Percentiles rank a stretch among this genome's conserved stretches.
phyloP scores from a whole-genome alignment of 73 alveolate genomes.

The Paramecium caudatum region DNA sequence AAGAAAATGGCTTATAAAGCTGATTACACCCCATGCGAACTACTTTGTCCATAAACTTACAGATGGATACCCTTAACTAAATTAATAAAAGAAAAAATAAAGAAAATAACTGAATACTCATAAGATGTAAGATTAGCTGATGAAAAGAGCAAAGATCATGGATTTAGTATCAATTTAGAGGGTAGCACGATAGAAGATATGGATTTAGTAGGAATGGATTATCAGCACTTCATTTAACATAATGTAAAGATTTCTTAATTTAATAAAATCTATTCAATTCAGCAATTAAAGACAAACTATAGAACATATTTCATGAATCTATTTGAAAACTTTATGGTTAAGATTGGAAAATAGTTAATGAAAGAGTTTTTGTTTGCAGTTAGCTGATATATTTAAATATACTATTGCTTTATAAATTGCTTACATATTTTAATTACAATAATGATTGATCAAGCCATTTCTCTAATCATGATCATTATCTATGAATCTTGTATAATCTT shows the following conservation, averaged over 20 bases:
- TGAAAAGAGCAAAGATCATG: constrained; percentile 24
- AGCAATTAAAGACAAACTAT: not conserved
- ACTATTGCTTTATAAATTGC: not conserved
- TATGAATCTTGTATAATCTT: constrained; percentile 6
- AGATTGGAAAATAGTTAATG: not conserved
- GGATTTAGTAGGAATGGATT: constrained; percentile 59
- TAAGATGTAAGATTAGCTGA: constrained; percentile 47
- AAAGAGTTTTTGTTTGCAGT: constrained; percentile 16
- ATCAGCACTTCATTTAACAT: constrained; percentile 21
- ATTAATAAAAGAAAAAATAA: constrained; percentile 45
- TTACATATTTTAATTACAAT: not conserved
- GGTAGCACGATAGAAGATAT: constrained; percentile 51
- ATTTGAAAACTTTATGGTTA: not conserved
- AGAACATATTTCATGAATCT: not conserved
- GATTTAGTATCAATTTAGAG: constrained; percentile 20
- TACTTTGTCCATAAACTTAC: constrained; percentile 86
- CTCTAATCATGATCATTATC: not conserved
- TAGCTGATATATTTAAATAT: not conserved
- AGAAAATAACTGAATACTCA: not conserved
- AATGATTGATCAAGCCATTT: not conserved
- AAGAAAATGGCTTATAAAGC: constrained; percentile 88
- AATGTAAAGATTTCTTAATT: constrained; percentile 24
- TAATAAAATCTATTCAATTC: not conserved
- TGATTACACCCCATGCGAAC: constrained; percentile 84
- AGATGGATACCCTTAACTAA: constrained; percentile 83